Percentiles rank a stretch among this genome's conserved stretches.
phyloP scores from a whole-genome alignment of 2,329 filamentous ascomycete genomes.

The Cladosporium sp. region DNA sequence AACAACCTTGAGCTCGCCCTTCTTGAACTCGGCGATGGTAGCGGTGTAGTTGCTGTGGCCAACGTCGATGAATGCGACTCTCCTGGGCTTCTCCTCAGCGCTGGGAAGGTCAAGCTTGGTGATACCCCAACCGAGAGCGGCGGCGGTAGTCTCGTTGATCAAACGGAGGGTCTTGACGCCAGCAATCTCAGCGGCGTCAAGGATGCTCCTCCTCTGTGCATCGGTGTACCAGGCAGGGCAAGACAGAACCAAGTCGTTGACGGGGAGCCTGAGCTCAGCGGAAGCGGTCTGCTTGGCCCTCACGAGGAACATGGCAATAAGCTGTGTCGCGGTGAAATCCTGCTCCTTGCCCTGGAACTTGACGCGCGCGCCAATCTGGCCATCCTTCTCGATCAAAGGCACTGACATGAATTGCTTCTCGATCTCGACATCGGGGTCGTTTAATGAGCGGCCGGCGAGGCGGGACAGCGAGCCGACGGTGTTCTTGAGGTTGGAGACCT shows the following conservation, averaged over 20 bases:
- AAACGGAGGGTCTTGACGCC: slow-evolving; percentile 89
- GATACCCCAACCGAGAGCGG: slow-evolving; percentile 94
- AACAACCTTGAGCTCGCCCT: slow-evolving; percentile 94
- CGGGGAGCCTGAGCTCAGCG: slow-evolving; percentile 83
- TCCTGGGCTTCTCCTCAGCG: slow-evolving; percentile 85
- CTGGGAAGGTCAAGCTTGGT: slow-evolving; percentile 91
- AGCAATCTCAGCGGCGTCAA: slow-evolving; percentile 91
- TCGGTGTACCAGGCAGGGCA: slow-evolving; percentile 98
- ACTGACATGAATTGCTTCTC: slow-evolving; percentile 91
- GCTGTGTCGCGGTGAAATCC: slow-evolving; percentile 89
- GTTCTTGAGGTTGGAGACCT: slow-evolving; percentile 99
- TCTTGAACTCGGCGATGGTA: slow-evolving; percentile 93
- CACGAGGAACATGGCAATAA: slow-evolving; percentile 92
- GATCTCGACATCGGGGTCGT: slow-evolving; percentile 87
- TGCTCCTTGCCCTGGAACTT: slow-evolving; percentile 92
- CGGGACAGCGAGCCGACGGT: slow-evolving; percentile 92
- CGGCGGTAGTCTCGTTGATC: slow-evolving; percentile 97
- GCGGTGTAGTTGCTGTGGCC: slow-evolving; percentile 95
- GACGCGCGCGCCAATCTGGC: slow-evolving; percentile 93
- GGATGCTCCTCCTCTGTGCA: slow-evolving; percentile 79
- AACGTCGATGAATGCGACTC: slow-evolving; percentile 90
- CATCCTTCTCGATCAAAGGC: slow-evolving; percentile 82
- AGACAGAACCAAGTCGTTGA: slow-evolving; percentile 90
- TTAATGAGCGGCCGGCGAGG: slow-evolving; percentile 80
- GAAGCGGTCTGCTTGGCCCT: slow-evolving; percentile 89